phyloP scores from a whole-genome alignment of 768 basidiomycete genomes.

The Calocybe indica region DNA sequence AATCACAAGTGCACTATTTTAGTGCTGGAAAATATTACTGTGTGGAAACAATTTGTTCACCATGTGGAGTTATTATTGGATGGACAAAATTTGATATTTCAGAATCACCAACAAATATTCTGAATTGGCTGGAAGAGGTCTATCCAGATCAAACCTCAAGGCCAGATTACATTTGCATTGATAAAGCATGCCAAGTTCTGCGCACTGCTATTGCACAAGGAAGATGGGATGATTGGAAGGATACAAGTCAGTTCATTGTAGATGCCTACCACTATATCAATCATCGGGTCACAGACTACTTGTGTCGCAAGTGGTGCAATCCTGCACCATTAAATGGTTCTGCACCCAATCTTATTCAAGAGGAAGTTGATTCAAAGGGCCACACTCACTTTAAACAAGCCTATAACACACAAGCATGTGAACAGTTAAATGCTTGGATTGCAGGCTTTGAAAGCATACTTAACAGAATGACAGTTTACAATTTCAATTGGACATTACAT shows the following conservation, averaged over 20 bases:
- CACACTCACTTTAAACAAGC: too few species aligned
- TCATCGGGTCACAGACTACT: slow-evolving; percentile 7
- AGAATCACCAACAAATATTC: neutral
- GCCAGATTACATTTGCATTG: too few species aligned
- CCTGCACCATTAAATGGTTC: too few species aligned
- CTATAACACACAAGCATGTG: too few species aligned
- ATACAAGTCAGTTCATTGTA: slow-evolving; percentile 15
- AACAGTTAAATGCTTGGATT: too few species aligned
- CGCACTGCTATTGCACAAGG: neutral
- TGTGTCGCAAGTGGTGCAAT: too few species aligned
- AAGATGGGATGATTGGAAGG: slow-evolving; percentile 7
- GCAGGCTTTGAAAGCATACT: too few species aligned
- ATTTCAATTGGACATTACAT: too few species aligned
- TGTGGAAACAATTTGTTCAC: slow-evolving; percentile 2
- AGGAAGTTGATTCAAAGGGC: too few species aligned
- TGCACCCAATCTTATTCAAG: too few species aligned
- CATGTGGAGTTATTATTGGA: slow-evolving; percentile 11
- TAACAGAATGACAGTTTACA: too few species aligned
- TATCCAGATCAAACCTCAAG: neutral
- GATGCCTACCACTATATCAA: slow-evolving; percentile 17
- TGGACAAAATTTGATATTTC: slow-evolving; percentile 11
- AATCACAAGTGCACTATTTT: neutral
- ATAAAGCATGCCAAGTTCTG: too few species aligned
- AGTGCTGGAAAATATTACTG: neutral
- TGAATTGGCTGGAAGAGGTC: slow-evolving; percentile 6